phyloP scores from a whole-genome alignment of 352 stramenopile genomes.

The Globisporangium iwayamae region DNA sequence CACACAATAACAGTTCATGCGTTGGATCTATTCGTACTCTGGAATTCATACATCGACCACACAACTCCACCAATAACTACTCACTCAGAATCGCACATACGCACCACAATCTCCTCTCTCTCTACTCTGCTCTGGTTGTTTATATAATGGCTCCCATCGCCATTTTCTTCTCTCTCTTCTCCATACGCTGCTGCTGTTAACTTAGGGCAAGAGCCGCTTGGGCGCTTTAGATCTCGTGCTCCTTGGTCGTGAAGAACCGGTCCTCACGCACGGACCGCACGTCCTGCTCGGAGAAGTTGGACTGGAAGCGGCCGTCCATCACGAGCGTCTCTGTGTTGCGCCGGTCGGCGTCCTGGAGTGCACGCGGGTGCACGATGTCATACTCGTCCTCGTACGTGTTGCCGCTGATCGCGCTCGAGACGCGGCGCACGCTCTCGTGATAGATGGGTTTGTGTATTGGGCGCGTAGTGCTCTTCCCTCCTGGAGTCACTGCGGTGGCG shows the following conservation, averaged over 20 bases:
- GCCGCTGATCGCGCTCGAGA: constrained; percentile 8
- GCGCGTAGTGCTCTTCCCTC: constrained; percentile 3
- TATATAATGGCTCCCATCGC: background rate
- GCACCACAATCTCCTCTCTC: background rate
- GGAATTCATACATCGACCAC: background rate
- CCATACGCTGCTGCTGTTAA: constrained; percentile 1
- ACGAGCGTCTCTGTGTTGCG: constrained; percentile 70
- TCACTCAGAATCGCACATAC: background rate
- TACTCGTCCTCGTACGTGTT: constrained; percentile 49
- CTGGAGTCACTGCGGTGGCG: constrained; percentile 1
- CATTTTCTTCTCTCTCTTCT: background rate
- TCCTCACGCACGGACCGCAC: constrained; percentile 28
- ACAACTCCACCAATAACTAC: background rate
- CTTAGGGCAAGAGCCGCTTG: background rate
- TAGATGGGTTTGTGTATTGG: constrained; percentile 12
- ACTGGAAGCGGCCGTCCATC: constrained; percentile 56
- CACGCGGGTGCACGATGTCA: constrained; percentile 66
- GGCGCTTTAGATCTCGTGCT: constrained; percentile 14
- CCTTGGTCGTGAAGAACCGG: constrained; percentile 15
- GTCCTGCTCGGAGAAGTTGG: constrained; percentile 48
- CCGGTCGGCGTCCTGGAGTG: constrained; percentile 48
- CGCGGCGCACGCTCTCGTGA: background rate
- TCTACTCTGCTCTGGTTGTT: background rate
- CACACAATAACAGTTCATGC: background rate
- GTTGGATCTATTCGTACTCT: background rate